Base-by-base conservation (phyloP, 2,329 filamentous ascomycete species). In the Cladophialophora bantiana region DNA sequence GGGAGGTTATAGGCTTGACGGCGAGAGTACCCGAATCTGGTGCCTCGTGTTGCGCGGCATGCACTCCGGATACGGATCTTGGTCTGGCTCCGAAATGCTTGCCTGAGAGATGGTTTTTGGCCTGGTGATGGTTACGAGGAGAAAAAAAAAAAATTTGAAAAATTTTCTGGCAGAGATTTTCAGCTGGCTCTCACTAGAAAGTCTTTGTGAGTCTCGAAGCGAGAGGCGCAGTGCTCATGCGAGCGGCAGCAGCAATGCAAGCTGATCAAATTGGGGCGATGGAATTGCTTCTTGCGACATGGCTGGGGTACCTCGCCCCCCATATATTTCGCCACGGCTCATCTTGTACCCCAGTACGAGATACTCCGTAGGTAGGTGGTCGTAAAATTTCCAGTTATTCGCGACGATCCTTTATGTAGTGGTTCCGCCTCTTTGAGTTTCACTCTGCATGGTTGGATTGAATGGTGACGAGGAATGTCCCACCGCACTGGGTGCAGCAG, bases 271-370 rank as follows among this genome's bases (percentile, higher is more conserved):
- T 35, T 36, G 26, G 57, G 55, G 18, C n/a, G 35, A 40, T 34
- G 38, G 57, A 36, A 52, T 62, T 54, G 48, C 59, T 62, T 62
- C 59, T 54, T 54, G 48, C 45, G 34, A 53, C 59, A 26, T 61
- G n/a, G 34, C 48, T 15, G 55, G 38, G 59, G 59, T 62, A 62
- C 59, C 31, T 59, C 32, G 10, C 45, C 56, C 62, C 45, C 64
- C 54, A 62, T 66, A 66, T 54, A 62, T 62, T 62, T 62, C 38
- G 45, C 59, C 35, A 50, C 50, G 59, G 55, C 59, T 40, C 52
- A 38, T 18, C 20, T 42, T 62, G 64, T 62, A 62, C 59, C 35
- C 50, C 52, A 32, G 26, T 42, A 15, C 26, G 26, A 26, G 26
- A 3, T 26, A 2, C 34, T 40, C 48, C 53, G 32, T 50, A 50